Evolutionary conservation across 768 basidiomycete species (phyloP).

Genomic region (Leucocoprinus birnbaumii): DNA sequence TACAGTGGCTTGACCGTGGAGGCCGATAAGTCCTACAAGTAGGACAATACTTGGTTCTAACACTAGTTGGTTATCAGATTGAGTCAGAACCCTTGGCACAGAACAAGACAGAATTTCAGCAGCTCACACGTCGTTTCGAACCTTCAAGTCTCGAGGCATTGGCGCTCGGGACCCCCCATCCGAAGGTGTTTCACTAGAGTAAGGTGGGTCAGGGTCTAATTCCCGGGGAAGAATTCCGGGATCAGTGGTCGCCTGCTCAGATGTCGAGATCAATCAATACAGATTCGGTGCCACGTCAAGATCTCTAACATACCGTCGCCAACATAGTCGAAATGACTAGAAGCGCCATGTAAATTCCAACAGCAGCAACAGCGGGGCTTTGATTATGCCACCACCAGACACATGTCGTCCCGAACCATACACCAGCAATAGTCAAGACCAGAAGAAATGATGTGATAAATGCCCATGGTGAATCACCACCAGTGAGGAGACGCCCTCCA

Average conservation of each 20-base stretch:
- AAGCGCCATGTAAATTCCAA: slow-evolving; percentile 44
- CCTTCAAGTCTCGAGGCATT: slow-evolving; percentile 77
- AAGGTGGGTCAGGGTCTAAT: slow-evolving; percentile 84
- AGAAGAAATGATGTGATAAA: slow-evolving; percentile 66
- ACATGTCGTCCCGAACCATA: slow-evolving; percentile 88
- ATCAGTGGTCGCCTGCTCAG: slow-evolving; percentile 65
- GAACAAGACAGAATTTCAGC: not conserved
- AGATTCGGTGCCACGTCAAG: slow-evolving; percentile 1
- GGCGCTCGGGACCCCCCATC: slow-evolving; percentile 64
- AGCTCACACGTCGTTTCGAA: slow-evolving; percentile 74
- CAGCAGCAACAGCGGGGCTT: slow-evolving; percentile 64
- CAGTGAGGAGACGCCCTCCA: slow-evolving; percentile 70
- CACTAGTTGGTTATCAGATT: slow-evolving; percentile 41
- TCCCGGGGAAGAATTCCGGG: slow-evolving; percentile 89
- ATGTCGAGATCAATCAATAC: slow-evolving; percentile 4
- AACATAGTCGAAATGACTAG: slow-evolving; percentile 76
- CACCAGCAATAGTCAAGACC: slow-evolving; percentile 63
- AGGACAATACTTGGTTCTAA: slow-evolving; percentile 90
- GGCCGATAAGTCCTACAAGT: slow-evolving; percentile 93
- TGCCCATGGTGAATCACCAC: slow-evolving; percentile 84
- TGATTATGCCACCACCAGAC: slow-evolving; percentile 87
- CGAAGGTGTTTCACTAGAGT: slow-evolving; percentile 57
- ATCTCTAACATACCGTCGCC: slow-evolving; percentile 53
- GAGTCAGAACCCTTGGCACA: not conserved
- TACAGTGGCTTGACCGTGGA: slow-evolving; percentile 93